Evolutionary conservation across 2,329 filamentous ascomycete genomes (phyloP), one percentile per base, ranked within the genome.

Genomic region (Phyllachora maydis): DNA sequence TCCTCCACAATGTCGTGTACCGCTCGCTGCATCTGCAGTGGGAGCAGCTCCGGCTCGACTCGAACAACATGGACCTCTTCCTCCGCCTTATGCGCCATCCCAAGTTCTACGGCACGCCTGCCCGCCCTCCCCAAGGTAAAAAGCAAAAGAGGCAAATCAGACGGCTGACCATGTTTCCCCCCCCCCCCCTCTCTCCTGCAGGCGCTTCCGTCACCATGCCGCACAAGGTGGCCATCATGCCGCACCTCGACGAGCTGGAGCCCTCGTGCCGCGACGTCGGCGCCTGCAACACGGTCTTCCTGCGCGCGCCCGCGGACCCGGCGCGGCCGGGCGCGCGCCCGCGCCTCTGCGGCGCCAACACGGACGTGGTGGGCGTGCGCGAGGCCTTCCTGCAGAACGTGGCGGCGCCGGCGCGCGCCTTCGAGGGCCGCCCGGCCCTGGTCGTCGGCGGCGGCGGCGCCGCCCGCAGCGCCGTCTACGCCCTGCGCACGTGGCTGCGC

Each of bases 181-280:
- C 20, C 14, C 6, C 5, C 19, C 9, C 11, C 10, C 16, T 23
- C 11, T 22, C 16, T 11, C n/a, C n/a, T n/a, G n/a, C 27, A 63
- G 71, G 72, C 26, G 65, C 71, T 12, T 67, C 72, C 4, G 68
- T 85, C 18, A 85, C 77, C 11, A 88, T 85, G 77, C 78, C 78
- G 0, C 70, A 79, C 54, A 85, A 88, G 46, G 65, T 85, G 14
- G 57, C 66, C 35, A 79, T 85, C 40, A 64, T 83, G 29, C 56
- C 65, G 0, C 57, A 78, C 34, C 59, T 85, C 6, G 76, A 85
- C 38, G 64, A 70, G 25, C 52, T 83, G 18, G 81, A 75, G 5
- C 59, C 66, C 12, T 74, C 82, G 46, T 76, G 67, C 34, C 59
- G 61, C 23, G 67, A 71, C 17, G 71, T 82, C 12, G 76, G 77